Evolutionary conservation across 179 eudicot genomes (phyloP), one percentile per base, ranked within the genome.

Genomic region (Actinidia arguta): DNA sequence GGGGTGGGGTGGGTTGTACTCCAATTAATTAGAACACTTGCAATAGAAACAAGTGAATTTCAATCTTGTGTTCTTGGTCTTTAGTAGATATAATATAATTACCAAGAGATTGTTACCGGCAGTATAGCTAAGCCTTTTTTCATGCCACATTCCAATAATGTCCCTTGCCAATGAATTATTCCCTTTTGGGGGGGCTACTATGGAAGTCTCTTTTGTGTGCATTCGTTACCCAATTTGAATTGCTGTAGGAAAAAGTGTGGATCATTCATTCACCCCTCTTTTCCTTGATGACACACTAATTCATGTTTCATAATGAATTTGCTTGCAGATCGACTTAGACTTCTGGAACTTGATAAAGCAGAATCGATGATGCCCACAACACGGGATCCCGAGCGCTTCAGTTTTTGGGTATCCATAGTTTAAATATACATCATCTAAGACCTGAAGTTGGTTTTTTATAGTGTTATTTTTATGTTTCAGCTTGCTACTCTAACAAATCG

Each of bases 281-380:
- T 42, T 77, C 55, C 80, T 22, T 77, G 13, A 61, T 16, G 51
- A 13, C n/a, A 27, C 7, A 48, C 54, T 44, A 50, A 14, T 44
- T 52, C 5, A 8, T 14, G 24, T 77, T 46, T 61, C 1, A n/a
- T 48, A 39, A 81, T 80, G 46, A 78, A 24, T 70, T 81, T 73
- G 8, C 59, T 24, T 87, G 73, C 90, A 95, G 98, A 97, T 89
- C 87, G 93, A 86, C 47, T 85, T 76, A 90, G 91, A 80, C 93
- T 90, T 55, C 84, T 89, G 73, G 98, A 94, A 86, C 91, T 97
- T 74, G 87, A 81, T 79, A 92, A 86, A 80, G 94, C 93, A 18
- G 99, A 97, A 91, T 93, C 93, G 17, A 86, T 95, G 92, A 92
- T 89, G 95, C 99, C 99, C 47, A 81, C 95, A 56, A 79, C 87